phyloP scores from a whole-genome alignment of 2,329 filamentous ascomycete species.

The Sporothrix schenckii region DNA sequence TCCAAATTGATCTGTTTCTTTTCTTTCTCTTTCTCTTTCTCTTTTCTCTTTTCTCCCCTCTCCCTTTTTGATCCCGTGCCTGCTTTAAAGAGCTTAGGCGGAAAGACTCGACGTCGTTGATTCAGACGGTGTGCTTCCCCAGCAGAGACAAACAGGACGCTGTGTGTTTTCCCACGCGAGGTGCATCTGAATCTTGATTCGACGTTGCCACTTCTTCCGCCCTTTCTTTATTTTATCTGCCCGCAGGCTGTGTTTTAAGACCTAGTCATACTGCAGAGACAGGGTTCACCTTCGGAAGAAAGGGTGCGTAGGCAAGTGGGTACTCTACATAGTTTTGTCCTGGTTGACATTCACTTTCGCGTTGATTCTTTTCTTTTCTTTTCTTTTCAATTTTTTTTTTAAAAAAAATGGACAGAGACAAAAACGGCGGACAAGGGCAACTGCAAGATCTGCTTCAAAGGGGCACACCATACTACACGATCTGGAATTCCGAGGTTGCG shows the following conservation, averaged over 20 bases:
- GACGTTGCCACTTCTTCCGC: neutral
- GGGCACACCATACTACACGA: conserved; percentile 34
- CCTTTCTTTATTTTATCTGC: neutral
- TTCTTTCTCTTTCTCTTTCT: no score
- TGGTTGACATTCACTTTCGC: neutral
- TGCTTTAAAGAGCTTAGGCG: neutral
- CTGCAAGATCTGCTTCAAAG: conserved; percentile 35
- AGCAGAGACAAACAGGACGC: conserved; percentile 27
- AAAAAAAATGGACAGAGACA: neutral
- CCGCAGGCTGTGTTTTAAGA: neutral
- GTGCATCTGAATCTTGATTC: conserved; percentile 19
- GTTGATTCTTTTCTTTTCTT: neutral
- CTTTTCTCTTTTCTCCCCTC: no score
- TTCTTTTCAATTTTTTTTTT: neutral
- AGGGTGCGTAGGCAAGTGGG: conserved; percentile 6
- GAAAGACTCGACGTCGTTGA: neutral
- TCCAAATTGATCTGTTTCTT: conserved; percentile 1
- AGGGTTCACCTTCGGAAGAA: conserved; percentile 21
- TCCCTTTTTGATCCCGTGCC: neutral
- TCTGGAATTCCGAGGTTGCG: conserved; percentile 33
- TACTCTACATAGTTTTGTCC: neutral
- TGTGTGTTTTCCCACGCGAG: conserved; percentile 18
- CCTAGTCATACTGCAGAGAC: conserved; percentile 24
- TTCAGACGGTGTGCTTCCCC: conserved; percentile 23
- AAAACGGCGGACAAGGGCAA: neutral